Evolutionary conservation across 2,329 filamentous ascomycete species (phyloP), one percentile per base, ranked within the genome.

Genomic region (Trichoderma simmonsii): DNA sequence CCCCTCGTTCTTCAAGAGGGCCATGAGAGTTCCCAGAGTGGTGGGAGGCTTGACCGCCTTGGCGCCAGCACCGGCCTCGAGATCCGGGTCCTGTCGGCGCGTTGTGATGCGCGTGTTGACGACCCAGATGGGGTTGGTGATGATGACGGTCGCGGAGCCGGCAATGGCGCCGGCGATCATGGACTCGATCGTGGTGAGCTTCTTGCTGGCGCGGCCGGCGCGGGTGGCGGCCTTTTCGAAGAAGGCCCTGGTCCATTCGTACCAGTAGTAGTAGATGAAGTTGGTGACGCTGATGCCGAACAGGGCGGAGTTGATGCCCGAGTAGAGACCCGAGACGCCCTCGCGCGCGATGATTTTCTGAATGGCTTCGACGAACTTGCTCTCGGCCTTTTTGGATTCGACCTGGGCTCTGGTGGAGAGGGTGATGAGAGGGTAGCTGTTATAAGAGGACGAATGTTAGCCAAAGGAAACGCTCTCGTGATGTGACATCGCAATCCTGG

Each of bases 261-360:
- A 99, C 95, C 93, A 99, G 87, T 98, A 99, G 85, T 99, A 99
- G 87, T 99, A 99, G 62, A 99, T 95, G 81, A 99, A 99, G 86
- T 99, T 99, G 78, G 96, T 99, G 77, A 99, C 91, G 82, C 93
- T 96, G 85, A 99, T 98, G 81, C 96, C 96, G 82, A 99, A 98
- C 60, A 99, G 87, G 66, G 96, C 96, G 74, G 93, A 97, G 82
- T 97, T 94, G 73, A 99, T 89, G 56, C 96, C 96, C 7, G 96
- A 91, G 81, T 98, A 99, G 43, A 99, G 90, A 36, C 96, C 96
- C 2, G 89, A 85, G 71, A 98, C 85, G 77, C 96, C 96, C 83
- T 99, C 96, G 77, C 96, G 93, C 77, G 95, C 92, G 75, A 99
- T 88, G 80, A 99, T 98, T 78, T 91, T 90, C 77, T 91, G 90